Conservation (phyloP, 257 asterid genomes). For the Nemophila menziesii region DNA sequence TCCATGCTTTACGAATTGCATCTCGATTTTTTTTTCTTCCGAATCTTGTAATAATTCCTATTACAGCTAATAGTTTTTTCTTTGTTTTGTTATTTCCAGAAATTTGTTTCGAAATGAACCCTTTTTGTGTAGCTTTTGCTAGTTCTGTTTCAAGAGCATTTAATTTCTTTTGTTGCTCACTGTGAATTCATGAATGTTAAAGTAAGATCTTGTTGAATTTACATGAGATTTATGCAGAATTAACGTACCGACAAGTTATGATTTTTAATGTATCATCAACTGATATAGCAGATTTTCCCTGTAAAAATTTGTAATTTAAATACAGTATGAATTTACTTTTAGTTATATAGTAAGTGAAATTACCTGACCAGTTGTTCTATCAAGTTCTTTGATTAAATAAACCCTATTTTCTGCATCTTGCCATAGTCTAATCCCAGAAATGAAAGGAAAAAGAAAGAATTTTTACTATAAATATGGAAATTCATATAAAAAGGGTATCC, state of each 20-base stretch:
- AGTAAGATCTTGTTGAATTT: background rate
- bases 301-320: too few relatives aligned
- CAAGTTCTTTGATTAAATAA: conserved; percentile 44
- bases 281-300: conserved; percentile 67
- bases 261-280: conserved; percentile 70
- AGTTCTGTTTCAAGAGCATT: conserved; percentile 54
- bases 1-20: conserved; percentile 88
- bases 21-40: conserved; percentile 72
- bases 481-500: too few relatives aligned
- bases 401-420: conserved; percentile 68
- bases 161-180: conserved; percentile 68
- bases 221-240: conserved; percentile 4
- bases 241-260: conserved; percentile 61
- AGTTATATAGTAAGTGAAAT: background rate
- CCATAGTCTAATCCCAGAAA: conserved; percentile 63
- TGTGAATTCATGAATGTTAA: conserved; percentile 7
- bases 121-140: conserved; percentile 69
- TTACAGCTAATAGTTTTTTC: conserved; percentile 61
- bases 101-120: conserved; percentile 42
- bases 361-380: conserved; percentile 70
- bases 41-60: conserved; percentile 67
- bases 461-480: too few relatives aligned
- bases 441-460: conserved; percentile 6
- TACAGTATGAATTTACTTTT: background rate
- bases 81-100: conserved; percentile 32